Base-by-base conservation (phyloP, 108 stramenopile species). In the Cyclotella baltica region DNA sequence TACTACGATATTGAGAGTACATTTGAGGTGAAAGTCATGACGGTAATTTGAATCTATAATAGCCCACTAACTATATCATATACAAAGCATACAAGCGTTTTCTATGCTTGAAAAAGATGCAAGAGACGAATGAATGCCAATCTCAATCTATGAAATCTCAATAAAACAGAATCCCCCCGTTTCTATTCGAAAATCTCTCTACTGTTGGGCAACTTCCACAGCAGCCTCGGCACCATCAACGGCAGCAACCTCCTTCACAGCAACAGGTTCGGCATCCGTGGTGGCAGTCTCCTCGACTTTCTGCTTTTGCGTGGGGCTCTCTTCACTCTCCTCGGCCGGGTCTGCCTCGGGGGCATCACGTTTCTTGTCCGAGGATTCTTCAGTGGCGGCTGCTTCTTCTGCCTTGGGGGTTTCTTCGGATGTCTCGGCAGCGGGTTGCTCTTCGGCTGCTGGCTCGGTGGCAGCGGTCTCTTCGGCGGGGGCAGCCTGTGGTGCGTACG, bases 161-260 rank as follows among this genome's bases (percentile, higher is more conserved):
- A 43, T 13, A 43, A 10, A 43, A 13, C 40, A 43, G 10, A 43
- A 10, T 4, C 51, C 51, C 19, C n/a, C 51, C n/a, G n/a, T n/a
- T 47, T 10, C 3, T 16, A 19, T 5, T 22, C 43, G 4, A 40
- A 6, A 67, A 27, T 31, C 70, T 22, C 8, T 13, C 38, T 40
- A 37, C 37, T 57, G 70, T 56, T 70, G 70, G 58, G 55, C 70
- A 56, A 57, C 70, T 31, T 61, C 59, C 30, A 22, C 31, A 30
- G 59, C 59, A 31, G 59, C 31, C 13, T 30, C 30, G 34, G 13
- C 59, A 13, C 34, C 59, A 1, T 11, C 31, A 30, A 33, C 59
- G n/a, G 59, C 59, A 33, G 59, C 30, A 34, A 33, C 33, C 33
- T 61, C 59, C 5, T 33, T 50, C 0, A 57, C 63, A 47, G 38